Evolutionary conservation across 345 rosid genomes (phyloP).

Genomic region (Anacardium occidentale): DNA sequence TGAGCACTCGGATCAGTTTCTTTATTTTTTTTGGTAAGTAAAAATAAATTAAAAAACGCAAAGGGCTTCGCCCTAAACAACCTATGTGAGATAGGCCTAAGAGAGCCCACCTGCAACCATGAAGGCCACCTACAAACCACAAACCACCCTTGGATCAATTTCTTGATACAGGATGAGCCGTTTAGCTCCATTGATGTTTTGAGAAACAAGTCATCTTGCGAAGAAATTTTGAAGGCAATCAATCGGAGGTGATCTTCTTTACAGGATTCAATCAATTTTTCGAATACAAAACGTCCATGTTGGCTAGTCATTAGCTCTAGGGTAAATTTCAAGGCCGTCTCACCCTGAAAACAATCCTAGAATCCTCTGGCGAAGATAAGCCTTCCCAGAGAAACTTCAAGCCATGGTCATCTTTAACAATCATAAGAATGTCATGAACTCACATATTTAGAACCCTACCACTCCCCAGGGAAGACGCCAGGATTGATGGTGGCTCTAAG

Average conservation of each 20-base stretch:
- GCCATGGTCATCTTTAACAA: constrained; percentile 12
- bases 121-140: no score
- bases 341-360: not conserved
- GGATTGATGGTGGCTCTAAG: no score
- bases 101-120: no score
- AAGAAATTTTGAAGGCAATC: not conserved
- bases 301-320: constrained; percentile 14
- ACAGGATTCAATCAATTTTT: constrained; percentile 22
- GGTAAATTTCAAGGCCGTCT: not conserved
- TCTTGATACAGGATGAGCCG: constrained; percentile 26
- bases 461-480: no score
- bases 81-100: no score
- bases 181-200: not conserved
- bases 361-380: not conserved
- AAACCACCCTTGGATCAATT: constrained; percentile 21
- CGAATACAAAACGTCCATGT: constrained; percentile 21
- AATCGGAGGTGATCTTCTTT: not conserved
- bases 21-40: no score
- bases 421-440: not conserved
- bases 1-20: constrained; percentile 17
- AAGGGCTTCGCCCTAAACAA: no score
- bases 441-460: not conserved
- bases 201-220: not conserved
- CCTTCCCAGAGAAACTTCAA: constrained; percentile 8
- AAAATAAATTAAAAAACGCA: no score